phyloP scores from a whole-genome alignment of 169 alveolate genomes.

The Perkinsus chesapeaki region DNA sequence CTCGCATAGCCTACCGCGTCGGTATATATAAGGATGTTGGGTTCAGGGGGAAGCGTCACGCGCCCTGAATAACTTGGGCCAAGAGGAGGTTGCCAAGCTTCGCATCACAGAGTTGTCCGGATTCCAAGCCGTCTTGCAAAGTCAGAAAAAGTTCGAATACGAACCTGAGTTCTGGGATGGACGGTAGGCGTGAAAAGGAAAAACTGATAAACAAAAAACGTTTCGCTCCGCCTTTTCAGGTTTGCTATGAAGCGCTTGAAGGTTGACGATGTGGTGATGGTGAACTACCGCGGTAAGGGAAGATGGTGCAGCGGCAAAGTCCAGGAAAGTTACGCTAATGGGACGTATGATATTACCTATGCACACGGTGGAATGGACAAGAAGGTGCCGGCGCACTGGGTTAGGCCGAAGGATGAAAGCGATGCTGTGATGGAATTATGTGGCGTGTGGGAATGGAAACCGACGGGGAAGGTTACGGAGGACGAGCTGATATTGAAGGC shows the following conservation, averaged over 20 bases:
- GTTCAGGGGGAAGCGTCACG: slow-evolving; percentile 39
- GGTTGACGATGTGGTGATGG: slow-evolving; percentile 29
- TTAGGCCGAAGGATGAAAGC: slow-evolving; percentile 28
- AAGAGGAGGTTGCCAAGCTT: neutral
- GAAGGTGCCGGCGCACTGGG: slow-evolving; percentile 29
- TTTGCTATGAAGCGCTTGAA: slow-evolving; percentile 25
- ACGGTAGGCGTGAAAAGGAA: neutral
- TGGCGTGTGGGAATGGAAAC: slow-evolving; percentile 38
- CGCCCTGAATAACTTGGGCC: slow-evolving; percentile 24
- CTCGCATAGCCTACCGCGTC: too few species aligned
- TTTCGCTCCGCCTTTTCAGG: neutral
- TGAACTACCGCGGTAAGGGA: slow-evolving; percentile 14
- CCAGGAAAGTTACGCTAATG: slow-evolving; percentile 24
- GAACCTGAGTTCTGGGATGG: slow-evolving; percentile 33
- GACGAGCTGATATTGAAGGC: slow-evolving; percentile 28
- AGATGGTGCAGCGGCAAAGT: slow-evolving; percentile 24
- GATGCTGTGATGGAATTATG: slow-evolving; percentile 33
- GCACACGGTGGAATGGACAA: slow-evolving; percentile 35
- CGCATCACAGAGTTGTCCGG: neutral
- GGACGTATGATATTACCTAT: slow-evolving; percentile 29
- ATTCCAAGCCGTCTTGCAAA: slow-evolving; percentile 31
- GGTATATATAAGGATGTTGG: neutral
- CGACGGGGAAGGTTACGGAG: slow-evolving; percentile 30
- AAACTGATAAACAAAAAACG: neutral
- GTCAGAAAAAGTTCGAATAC: slow-evolving; percentile 25